phyloP scores from a whole-genome alignment of 2,329 filamentous ascomycete genomes.

The Trichophyton mentagrophytes region DNA sequence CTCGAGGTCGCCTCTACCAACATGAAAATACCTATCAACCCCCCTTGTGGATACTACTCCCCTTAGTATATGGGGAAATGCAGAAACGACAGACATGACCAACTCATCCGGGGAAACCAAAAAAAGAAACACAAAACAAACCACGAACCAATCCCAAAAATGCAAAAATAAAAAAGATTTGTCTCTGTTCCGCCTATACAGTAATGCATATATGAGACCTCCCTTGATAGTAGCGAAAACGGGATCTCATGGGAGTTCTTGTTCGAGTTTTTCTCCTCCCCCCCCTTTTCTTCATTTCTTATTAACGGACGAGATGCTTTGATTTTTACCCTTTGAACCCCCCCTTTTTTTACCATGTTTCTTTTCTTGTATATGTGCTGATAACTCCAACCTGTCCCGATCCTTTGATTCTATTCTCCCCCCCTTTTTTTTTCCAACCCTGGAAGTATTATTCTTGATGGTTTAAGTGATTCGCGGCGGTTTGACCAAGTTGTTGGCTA shows the following conservation, averaged over 20 bases:
- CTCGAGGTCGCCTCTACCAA: not conserved
- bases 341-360: not conserved
- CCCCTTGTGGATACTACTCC: not conserved
- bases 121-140: not conserved
- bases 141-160: not conserved
- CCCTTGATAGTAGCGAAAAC: not conserved
- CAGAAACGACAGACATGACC: slow-evolving; percentile 3
- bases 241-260: not conserved
- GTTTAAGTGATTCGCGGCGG: not conserved
- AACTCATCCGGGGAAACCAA: not conserved
- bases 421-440: not conserved
- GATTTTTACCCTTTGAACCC: not conserved
- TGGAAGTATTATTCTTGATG: not conserved
- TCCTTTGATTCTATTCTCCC: not conserved
- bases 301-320: not conserved
- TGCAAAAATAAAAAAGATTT: not conserved
- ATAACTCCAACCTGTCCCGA: not conserved
- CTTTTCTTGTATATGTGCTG: not conserved
- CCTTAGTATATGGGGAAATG: not conserved
- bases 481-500: not conserved
- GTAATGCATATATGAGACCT: not conserved
- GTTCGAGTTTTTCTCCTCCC: not conserved
- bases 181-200: not conserved
- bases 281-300: too few species aligned
- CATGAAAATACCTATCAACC: not conserved